A percentile compares a stretch with the other conserved stretches of the same genome.
Conservation (phyloP, 1,139 yeast species). For the Candida sanyaensis region DNA sequence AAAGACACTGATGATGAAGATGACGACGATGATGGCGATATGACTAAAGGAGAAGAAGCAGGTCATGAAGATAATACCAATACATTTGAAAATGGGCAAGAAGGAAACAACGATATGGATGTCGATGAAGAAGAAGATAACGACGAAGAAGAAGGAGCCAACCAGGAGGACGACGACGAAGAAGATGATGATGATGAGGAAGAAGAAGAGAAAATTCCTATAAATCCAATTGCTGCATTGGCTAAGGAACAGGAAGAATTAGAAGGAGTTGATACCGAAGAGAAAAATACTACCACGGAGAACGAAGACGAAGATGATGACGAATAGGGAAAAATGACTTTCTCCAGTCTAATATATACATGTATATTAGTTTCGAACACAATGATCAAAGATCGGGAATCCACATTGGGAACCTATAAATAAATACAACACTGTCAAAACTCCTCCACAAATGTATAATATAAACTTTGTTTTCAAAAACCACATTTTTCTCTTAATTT, state of each 20-base stretch:
- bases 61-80: constrained; percentile 17
- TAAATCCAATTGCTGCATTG: constrained; percentile 25
- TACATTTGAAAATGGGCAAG: constrained; percentile 15
- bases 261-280: constrained; percentile 14
- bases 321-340: constrained; percentile 4
- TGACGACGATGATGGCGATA: constrained; percentile 22
- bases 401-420: constrained; percentile 54
- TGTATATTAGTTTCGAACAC: constrained; percentile 16
- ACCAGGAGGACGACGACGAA: constrained; percentile 12
- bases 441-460: constrained; percentile 26
- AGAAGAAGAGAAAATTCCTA: constrained; percentile 18
- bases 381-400: constrained; percentile 40
- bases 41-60: not conserved
- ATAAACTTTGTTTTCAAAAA: constrained; percentile 54
- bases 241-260: constrained; percentile 28
- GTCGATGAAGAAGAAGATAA: constrained; percentile 20
- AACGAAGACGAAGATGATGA: constrained; percentile 13
- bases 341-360: not conserved
- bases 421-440: constrained; percentile 38
- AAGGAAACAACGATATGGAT: constrained; percentile 19
- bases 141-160: constrained; percentile 11
- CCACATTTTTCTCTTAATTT: constrained; percentile 69
- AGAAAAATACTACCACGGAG: constrained; percentile 13
- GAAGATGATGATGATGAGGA: constrained; percentile 15
- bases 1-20: constrained; percentile 9